Base-by-base conservation (phyloP, 768 basidiomycete genomes). In the Solioccasus polychromus region DNA sequence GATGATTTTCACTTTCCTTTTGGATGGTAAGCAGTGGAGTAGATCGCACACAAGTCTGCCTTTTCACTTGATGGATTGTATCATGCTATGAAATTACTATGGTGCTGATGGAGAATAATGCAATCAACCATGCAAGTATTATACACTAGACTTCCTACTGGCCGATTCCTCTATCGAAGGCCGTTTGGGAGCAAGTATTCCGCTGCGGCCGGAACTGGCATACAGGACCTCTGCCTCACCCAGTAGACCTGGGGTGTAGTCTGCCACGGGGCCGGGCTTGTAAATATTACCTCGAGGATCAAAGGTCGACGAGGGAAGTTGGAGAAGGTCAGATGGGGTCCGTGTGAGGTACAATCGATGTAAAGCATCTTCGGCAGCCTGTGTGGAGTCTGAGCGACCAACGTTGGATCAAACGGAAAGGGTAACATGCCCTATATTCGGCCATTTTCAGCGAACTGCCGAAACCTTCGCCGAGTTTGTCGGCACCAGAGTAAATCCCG, bases 381-480 rank as follows among this genome's bases (percentile, higher is more conserved):
- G 53, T 22, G 47, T 23, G 30, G 22, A 6, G 44, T 22, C 24
- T 39, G 36, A 8, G 25, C n/a, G 5, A 34, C 22, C 9, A 20
- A 7, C 10, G 20, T 26, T 8, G 9, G 17, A 10, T 14, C 20
- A 9, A 18, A 52, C 22, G 17, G 42, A 35, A 22, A 19, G 43
- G 15, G 28, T 31, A 22, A 18, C 80, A 42, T 67, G 92, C 92
- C 46, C 95, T 75, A 69, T 80, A 94, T 68, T 97, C 92, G 14
- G 92, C 92, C 95, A 98, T 98, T 64, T 80, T 84, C 44, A 97
- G 70, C 3, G 90, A 93, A 54, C 82, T 85, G 42, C 96, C 96
- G 60, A 94, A 92, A 12, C 94, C 93, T 68, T 99, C 94, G 5
- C 94, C 92, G 2, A 99, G 79, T 67, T 96, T 80, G 63, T 80